Conservation (phyloP, 2,329 filamentous ascomycete genomes). For the Penicillium corylophilum region DNA sequence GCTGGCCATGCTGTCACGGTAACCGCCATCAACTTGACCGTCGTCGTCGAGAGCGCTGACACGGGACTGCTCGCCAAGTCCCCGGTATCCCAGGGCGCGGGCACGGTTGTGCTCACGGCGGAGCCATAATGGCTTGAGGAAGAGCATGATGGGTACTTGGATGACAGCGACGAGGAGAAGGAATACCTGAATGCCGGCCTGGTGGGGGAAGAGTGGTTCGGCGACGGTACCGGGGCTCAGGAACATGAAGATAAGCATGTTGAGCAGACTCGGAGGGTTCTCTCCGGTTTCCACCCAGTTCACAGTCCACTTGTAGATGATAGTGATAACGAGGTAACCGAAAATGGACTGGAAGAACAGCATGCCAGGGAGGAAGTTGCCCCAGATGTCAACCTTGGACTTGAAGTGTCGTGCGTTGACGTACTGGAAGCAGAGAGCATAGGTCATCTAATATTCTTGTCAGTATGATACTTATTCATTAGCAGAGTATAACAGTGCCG, state of each 20-base stretch:
- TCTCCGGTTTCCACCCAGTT: slow-evolving; percentile 72
- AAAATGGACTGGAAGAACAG: slow-evolving; percentile 99
- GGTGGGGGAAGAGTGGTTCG: slow-evolving; percentile 73
- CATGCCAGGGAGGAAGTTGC: slow-evolving; percentile 97
- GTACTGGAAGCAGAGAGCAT: slow-evolving; percentile 88
- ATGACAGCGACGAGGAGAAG: slow-evolving; percentile 77
- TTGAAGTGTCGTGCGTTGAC: slow-evolving; percentile 95
- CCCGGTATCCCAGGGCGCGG: slow-evolving; percentile 84
- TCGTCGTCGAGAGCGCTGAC: slow-evolving; percentile 90
- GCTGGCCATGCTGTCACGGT: slow-evolving; percentile 66
- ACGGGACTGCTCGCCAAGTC: slow-evolving; percentile 82
- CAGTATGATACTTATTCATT: neutral
- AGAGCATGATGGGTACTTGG: slow-evolving; percentile 87
- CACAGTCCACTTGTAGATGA: slow-evolving; percentile 95
- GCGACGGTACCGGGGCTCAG: slow-evolving; percentile 71
- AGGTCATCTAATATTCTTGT: slow-evolving; percentile 69
- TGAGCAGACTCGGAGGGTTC: slow-evolving; percentile 81
- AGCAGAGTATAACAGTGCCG: neutral
- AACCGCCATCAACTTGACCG: slow-evolving; percentile 66
- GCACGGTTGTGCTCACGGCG: slow-evolving; percentile 90
- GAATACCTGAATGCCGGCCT: slow-evolving; percentile 71
- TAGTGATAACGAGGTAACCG: slow-evolving; percentile 89
- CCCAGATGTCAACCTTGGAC: slow-evolving; percentile 91
- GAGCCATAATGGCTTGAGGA: slow-evolving; percentile 94
- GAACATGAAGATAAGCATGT: slow-evolving; percentile 99